A percentile compares a stretch with the other conserved stretches of the same genome.
phyloP scores from a whole-genome alignment of 352 stramenopile species.

The Phytophthora niederhauseri region DNA sequence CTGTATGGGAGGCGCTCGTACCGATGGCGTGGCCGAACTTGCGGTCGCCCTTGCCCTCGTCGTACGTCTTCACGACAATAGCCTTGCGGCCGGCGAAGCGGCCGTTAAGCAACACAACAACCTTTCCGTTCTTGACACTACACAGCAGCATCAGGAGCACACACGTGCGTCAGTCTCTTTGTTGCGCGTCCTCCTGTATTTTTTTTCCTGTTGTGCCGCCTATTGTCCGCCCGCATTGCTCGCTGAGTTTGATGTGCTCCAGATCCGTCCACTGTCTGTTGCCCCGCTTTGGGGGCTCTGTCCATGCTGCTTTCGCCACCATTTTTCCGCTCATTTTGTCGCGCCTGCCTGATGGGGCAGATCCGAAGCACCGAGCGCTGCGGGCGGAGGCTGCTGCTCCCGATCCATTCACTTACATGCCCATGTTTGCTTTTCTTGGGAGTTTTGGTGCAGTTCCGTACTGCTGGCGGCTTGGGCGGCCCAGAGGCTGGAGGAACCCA shows the following conservation, averaged over 20 bases:
- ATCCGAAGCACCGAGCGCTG: conserved; percentile 17
- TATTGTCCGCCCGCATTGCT: conserved; percentile 4
- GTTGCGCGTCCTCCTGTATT: conserved; percentile 5
- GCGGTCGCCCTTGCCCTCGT: conserved; percentile 96
- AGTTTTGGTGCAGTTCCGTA: conserved; percentile 90
- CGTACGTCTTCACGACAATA: conserved; percentile 99
- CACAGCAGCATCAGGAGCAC: conserved; percentile 22
- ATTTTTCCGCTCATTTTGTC: not conserved
- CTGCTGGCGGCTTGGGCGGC: conserved; percentile 44
- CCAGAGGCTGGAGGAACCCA: conserved; percentile 18
- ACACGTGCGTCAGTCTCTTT: conserved; percentile 16
- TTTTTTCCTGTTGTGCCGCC: conserved; percentile 6
- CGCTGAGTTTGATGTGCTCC: conserved; percentile 5
- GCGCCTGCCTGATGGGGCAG: not conserved
- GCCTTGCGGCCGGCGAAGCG: conserved; percentile 99
- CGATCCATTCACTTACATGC: conserved; percentile 72
- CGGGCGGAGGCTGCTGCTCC: conserved; percentile 2
- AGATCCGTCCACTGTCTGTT: conserved; percentile 21
- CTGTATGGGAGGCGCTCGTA: conserved; percentile 28
- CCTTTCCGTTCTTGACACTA: conserved; percentile 98
- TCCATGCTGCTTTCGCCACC: not conserved
- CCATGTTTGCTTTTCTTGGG: conserved; percentile 81
- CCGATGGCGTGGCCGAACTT: conserved; percentile 98
- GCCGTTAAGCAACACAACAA: conserved; percentile 99
- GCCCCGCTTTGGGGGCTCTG: not conserved